phyloP scores from a whole-genome alignment of 176 grass and related monocot genomes.

The Oryza brachyantha region DNA sequence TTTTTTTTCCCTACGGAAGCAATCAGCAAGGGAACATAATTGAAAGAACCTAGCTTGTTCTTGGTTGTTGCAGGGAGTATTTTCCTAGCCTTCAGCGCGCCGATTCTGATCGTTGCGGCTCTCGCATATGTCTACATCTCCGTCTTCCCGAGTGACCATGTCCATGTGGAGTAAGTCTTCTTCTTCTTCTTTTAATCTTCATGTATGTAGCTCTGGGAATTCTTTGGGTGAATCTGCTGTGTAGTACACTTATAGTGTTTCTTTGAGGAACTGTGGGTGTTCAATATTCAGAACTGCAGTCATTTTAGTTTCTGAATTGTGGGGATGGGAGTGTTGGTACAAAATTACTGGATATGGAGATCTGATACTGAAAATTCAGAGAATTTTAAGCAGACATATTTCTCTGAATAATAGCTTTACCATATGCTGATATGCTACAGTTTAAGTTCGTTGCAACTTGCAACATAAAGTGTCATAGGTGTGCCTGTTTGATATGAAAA shows the following conservation, averaged over 20 bases:
- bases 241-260: background rate
- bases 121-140: slow-evolving; percentile 73
- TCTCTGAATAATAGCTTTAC: background rate
- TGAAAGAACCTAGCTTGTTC: slow-evolving; percentile 9
- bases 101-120: slow-evolving; percentile 62
- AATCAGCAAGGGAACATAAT: background rate
- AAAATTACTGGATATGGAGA: background rate
- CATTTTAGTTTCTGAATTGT: background rate
- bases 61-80: slow-evolving; percentile 52
- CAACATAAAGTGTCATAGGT: background rate
- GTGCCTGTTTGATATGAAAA: background rate
- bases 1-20: background rate
- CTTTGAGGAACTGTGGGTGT: background rate
- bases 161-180: slow-evolving; percentile 58
- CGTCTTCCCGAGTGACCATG: slow-evolving; percentile 48
- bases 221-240: background rate
- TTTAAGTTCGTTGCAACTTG: too few species aligned
- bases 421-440: too few species aligned
- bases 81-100: slow-evolving; percentile 74
- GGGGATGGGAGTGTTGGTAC: background rate
- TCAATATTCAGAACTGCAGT: background rate
- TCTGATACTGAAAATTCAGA: background rate
- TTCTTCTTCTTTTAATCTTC: background rate
- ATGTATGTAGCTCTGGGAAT: slow-evolving; percentile 7
- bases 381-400: background rate